phyloP scores from a whole-genome alignment of 2,329 filamentous ascomycete species.

The Cladosporium sp. region DNA sequence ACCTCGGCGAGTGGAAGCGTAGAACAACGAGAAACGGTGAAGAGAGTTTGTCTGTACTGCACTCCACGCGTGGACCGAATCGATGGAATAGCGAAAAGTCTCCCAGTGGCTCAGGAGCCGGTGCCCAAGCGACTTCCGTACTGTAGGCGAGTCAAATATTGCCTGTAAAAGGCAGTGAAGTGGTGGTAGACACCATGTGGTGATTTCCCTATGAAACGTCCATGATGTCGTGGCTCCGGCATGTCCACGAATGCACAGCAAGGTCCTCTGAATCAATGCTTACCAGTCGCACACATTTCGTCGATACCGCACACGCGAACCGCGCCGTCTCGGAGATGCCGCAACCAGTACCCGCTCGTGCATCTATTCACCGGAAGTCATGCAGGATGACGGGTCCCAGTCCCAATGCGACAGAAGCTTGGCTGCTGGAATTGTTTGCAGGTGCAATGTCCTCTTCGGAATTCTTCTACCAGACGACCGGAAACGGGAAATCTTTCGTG shows the following conservation, averaged over 20 bases:
- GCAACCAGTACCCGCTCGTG: background rate
- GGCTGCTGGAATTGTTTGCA: background rate
- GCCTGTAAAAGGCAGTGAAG: background rate
- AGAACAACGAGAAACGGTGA: background rate
- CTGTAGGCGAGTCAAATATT: background rate
- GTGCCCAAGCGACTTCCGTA: background rate
- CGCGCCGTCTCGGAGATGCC: conserved; percentile 1
- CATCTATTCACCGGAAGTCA: conserved; percentile 12
- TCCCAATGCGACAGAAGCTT: conserved; percentile 6
- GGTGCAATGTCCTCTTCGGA: background rate
- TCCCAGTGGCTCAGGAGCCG: background rate
- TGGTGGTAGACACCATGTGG: background rate
- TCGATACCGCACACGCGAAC: background rate
- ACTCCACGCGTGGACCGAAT: conserved; percentile 1
- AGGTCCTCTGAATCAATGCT: background rate
- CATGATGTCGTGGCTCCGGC: background rate
- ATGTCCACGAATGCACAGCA: background rate
- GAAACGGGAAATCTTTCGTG: background rate
- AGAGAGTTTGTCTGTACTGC: background rate
- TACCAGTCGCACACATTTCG: background rate
- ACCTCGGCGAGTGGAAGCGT: background rate
- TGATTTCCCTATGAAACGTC: background rate
- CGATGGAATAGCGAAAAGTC: background rate
- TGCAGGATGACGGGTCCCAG: conserved; percentile 6
- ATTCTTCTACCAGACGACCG: background rate